These are phyloP conservation scores for Truncatella angustata DNA, from an alignment of 2,329 filamentous ascomycete species.

Conservation along the genomic window DNA sequence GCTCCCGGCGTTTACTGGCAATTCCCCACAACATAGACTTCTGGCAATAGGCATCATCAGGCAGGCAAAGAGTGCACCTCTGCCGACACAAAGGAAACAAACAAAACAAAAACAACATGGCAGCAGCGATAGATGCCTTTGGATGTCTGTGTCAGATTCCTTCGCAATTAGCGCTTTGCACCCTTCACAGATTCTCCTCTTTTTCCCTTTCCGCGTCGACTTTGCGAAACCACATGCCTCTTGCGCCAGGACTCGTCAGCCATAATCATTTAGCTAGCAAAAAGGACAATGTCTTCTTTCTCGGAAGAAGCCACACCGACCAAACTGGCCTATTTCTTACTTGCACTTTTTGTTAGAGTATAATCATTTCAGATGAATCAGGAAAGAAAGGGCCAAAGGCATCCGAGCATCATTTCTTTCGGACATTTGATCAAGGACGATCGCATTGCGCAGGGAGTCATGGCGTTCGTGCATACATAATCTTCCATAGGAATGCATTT, in stretches of 20 bases:
- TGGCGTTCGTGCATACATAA: background rate
- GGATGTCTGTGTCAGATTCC: no score
- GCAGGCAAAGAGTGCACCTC: background rate
- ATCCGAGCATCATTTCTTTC: slow-evolving; percentile 4
- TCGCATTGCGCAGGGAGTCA: background rate
- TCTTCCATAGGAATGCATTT: background rate
- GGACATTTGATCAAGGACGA: slow-evolving; percentile 1
- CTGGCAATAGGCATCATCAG: background rate
- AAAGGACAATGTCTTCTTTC: background rate
- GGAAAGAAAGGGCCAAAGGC: background rate
- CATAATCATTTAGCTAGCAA: background rate
- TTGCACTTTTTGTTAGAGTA: slow-evolving; percentile 7
- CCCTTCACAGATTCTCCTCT: no score
- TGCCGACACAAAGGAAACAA: background rate
- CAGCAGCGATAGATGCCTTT: no score
- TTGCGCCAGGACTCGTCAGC: background rate
- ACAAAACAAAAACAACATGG: no score
- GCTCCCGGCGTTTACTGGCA: slow-evolving; percentile 4
- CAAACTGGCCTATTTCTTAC: slow-evolving; percentile 3
- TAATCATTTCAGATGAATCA: slow-evolving; percentile 2
- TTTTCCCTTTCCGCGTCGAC: no score
- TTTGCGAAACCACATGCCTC: no score
- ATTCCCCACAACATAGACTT: background rate
- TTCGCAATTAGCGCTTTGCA: no score
- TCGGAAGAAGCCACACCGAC: background rate